These are phyloP conservation scores for Licmophora abbreviata DNA, from an alignment of 108 stramenopile genomes.

Conservation along the genomic window DNA sequence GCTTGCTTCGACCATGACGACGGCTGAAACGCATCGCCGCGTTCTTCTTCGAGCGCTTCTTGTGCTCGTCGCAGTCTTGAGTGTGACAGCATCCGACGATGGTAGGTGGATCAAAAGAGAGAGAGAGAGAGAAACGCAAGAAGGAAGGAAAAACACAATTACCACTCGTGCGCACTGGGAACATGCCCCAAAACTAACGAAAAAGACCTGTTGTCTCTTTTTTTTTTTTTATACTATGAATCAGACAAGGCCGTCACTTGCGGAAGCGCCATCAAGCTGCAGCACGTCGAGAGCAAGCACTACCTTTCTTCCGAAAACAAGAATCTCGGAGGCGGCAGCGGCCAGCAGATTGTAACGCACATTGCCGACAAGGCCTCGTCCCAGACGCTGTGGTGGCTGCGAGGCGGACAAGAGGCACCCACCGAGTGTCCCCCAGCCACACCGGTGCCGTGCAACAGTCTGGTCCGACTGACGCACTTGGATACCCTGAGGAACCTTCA, in stretches of 20 bases:
- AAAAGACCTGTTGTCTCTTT: too few relatives aligned
- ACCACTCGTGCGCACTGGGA: too few relatives aligned
- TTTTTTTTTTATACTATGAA: too few relatives aligned
- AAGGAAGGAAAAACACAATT: too few relatives aligned
- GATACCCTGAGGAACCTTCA: slow-evolving; percentile 60
- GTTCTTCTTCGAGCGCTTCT: too few relatives aligned
- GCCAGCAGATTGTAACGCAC: slow-evolving; percentile 80
- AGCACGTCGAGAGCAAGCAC: slow-evolving; percentile 38
- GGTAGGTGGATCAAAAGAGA: too few relatives aligned
- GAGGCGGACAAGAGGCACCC: slow-evolving; percentile 41
- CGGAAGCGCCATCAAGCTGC: slow-evolving; percentile 74
- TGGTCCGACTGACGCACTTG: slow-evolving; percentile 67
- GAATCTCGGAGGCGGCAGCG: slow-evolving; percentile 40
- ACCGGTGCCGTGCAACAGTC: slow-evolving; percentile 44
- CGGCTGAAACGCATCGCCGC: too few relatives aligned
- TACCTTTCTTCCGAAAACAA: slow-evolving; percentile 34
- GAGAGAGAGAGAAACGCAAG: too few relatives aligned
- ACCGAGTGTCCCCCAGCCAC: slow-evolving; percentile 22
- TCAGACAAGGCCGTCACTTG: slow-evolving; percentile 62
- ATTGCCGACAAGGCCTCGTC: slow-evolving; percentile 22
- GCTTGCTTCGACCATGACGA: too few relatives aligned
- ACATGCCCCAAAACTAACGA: too few relatives aligned
- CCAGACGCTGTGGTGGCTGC: slow-evolving; percentile 64
- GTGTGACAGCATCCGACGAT: too few relatives aligned
- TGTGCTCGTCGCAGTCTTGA: too few relatives aligned